Conservation (phyloP, 148 eudicot species). For the Silene conica region DNA sequence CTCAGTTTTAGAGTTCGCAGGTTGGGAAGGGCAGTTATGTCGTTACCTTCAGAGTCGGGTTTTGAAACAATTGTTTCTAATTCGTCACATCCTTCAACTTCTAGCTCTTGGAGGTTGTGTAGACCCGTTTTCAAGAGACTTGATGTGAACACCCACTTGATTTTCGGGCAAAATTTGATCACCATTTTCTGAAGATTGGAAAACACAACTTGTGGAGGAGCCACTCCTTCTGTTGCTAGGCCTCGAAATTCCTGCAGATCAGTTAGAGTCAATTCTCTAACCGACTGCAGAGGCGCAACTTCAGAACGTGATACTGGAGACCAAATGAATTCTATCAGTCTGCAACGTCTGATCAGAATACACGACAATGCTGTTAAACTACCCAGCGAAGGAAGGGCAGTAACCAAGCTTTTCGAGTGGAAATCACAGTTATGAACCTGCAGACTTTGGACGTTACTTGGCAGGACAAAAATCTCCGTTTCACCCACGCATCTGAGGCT, state of each 20-base stretch:
- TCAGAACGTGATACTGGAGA: constrained; percentile 13
- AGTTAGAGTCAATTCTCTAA: constrained; percentile 19
- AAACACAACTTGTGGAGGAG: constrained; percentile 19
- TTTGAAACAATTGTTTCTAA: constrained; percentile 13
- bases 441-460: constrained; percentile 12
- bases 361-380: constrained; percentile 2
- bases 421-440: constrained; percentile 27
- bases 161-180: constrained; percentile 25
- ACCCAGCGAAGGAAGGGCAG: constrained; percentile 17
- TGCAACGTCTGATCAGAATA: constrained; percentile 26
- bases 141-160: constrained; percentile 23
- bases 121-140: constrained; percentile 14
- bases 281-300: constrained; percentile 11
- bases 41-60: constrained; percentile 11
- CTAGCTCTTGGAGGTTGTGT: constrained; percentile 22
- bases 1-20: constrained; percentile 16
- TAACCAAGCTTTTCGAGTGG: constrained; percentile 17
- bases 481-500: constrained; percentile 3
- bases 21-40: constrained; percentile 7
- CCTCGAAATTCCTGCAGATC: constrained; percentile 28
- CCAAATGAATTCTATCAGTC: constrained; percentile 21
- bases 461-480: constrained; percentile 9
- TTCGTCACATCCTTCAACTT: constrained; percentile 26
- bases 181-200: constrained; percentile 22
- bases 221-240: constrained; percentile 12